Conservation (phyloP, 2,329 filamentous ascomycete genomes). For the Incumbomyces lentus region DNA sequence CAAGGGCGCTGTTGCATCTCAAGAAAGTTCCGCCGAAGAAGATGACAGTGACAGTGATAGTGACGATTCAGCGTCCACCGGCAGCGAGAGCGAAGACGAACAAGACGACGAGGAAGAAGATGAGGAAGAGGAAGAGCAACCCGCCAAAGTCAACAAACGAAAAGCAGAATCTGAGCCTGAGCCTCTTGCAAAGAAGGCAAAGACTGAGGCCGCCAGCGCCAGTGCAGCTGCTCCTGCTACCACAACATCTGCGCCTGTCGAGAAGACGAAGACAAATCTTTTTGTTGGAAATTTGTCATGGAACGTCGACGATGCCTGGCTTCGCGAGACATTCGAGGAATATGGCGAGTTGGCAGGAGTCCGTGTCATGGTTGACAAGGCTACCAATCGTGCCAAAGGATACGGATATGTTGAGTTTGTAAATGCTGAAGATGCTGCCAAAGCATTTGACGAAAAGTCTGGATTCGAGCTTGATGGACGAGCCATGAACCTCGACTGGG, state of each 20-base stretch:
- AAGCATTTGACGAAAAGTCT: slow-evolving; percentile 65
- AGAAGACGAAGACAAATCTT: slow-evolving; percentile 52
- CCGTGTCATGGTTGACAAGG: slow-evolving; percentile 75
- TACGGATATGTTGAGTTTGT: slow-evolving; percentile 90
- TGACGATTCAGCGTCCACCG: slow-evolving; percentile 22
- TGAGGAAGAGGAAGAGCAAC: slow-evolving; percentile 17
- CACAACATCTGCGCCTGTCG: slow-evolving; percentile 30
- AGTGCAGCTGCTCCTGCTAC: too few species aligned
- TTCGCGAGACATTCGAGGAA: slow-evolving; percentile 69
- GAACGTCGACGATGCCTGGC: slow-evolving; percentile 75
- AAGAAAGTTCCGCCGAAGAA: slow-evolving; percentile 10
- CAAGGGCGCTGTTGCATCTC: slow-evolving; percentile 1
- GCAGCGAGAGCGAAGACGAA: slow-evolving; percentile 18
- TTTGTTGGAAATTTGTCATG: slow-evolving; percentile 88
- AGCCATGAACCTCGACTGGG: slow-evolving; percentile 67
- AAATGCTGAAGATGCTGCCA: slow-evolving; percentile 54
- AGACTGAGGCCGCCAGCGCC: slow-evolving; percentile 28
- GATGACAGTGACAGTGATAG: slow-evolving; percentile 19
- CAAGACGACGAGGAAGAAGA: slow-evolving; percentile 26
- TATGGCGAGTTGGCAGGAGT: slow-evolving; percentile 63
- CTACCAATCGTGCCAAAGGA: slow-evolving; percentile 72
- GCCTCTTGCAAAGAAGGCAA: slow-evolving; percentile 46
- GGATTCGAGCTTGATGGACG: slow-evolving; percentile 65
- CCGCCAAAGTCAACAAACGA: slow-evolving; percentile 30
- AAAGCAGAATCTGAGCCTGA: slow-evolving; percentile 38